phyloP scores from a whole-genome alignment of 192 early-diverging fungal genomes.

The Lunasporangiospora selenospora region DNA sequence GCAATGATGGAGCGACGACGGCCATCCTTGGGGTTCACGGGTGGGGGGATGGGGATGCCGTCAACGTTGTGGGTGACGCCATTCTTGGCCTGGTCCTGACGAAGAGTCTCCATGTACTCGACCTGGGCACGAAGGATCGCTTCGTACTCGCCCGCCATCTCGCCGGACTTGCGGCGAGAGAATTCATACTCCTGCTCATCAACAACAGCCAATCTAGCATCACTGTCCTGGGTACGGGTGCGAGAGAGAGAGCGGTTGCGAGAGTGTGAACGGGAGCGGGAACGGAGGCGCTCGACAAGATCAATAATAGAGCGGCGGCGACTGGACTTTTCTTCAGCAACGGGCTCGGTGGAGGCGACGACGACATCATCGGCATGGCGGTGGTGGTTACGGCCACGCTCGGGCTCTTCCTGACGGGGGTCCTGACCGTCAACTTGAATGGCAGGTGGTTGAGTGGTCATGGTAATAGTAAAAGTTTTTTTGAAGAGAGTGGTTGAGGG shows the following conservation, averaged over 20 bases:
- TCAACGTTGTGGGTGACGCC: constrained; percentile 25
- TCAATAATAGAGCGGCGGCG: constrained; percentile 24
- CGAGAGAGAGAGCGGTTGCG: constrained; percentile 11
- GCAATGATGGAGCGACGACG: too few species aligned
- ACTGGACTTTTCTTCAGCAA: background rate
- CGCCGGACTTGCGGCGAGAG: constrained; percentile 10
- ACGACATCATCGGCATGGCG: background rate
- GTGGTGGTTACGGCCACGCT: constrained; percentile 7
- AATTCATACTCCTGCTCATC: constrained; percentile 4
- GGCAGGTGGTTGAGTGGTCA: background rate
- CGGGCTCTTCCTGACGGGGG: too few species aligned
- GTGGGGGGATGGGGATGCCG: constrained; percentile 29
- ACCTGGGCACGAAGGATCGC: constrained; percentile 9
- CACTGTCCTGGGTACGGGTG: background rate
- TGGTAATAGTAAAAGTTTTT: too few species aligned
- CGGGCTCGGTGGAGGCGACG: background rate
- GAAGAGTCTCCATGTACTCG: constrained; percentile 33
- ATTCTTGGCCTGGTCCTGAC: constrained; percentile 25
- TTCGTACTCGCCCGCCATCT: constrained; percentile 17
- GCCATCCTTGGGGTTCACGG: too few species aligned
- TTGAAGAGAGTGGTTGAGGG: too few species aligned
- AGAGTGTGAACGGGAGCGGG: constrained; percentile 18
- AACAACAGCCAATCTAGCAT: background rate
- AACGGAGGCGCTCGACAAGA: constrained; percentile 29
- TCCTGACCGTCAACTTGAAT: constrained; percentile 20